Evolutionary conservation across 2,329 filamentous ascomycete genomes (phyloP).

Genomic region (Trichoderma lentiforme): DNA sequence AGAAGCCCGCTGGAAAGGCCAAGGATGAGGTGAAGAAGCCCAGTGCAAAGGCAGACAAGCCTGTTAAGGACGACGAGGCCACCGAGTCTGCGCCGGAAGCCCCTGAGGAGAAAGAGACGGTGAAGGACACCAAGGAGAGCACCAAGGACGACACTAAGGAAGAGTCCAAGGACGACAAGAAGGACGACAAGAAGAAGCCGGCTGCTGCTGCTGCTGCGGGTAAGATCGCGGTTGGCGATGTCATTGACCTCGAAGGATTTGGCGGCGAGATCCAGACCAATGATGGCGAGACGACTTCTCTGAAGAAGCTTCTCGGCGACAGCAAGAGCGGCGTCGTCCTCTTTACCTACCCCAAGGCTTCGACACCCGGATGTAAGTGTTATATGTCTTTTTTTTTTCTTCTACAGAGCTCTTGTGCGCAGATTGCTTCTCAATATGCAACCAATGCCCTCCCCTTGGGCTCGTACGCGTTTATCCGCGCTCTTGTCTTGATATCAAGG

Average conservation of each 20-base stretch:
- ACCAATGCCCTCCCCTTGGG: background rate
- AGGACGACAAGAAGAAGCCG: conserved; percentile 36
- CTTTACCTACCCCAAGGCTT: conserved; percentile 94
- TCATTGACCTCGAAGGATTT: conserved; percentile 56
- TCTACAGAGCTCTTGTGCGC: background rate
- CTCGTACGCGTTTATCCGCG: conserved; percentile 1
- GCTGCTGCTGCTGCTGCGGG: conserved; percentile 32
- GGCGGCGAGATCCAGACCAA: conserved; percentile 78
- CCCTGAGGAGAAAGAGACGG: conserved; percentile 12
- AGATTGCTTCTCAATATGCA: background rate
- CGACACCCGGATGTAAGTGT: conserved; percentile 84
- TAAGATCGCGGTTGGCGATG: conserved; percentile 53
- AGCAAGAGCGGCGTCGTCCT: conserved; percentile 85
- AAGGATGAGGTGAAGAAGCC: conserved; percentile 17
- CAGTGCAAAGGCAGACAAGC: conserved; percentile 17
- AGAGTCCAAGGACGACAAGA: conserved; percentile 36
- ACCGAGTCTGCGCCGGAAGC: conserved; percentile 14
- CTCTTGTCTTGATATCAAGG: background rate
- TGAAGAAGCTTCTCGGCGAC: conserved; percentile 76
- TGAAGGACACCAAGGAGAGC: conserved; percentile 29
- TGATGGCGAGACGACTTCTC: conserved; percentile 73
- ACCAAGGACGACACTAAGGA: conserved; percentile 36
- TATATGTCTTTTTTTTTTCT: background rate
- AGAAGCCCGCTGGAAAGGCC: conserved; percentile 23
- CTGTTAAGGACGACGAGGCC: conserved; percentile 14